Percentiles rank a stretch among this genome's conserved stretches.
These are phyloP conservation scores for Phylloporus sp. DNA, from an alignment of 768 basidiomycete species.

Conservation along the genomic window DNA sequence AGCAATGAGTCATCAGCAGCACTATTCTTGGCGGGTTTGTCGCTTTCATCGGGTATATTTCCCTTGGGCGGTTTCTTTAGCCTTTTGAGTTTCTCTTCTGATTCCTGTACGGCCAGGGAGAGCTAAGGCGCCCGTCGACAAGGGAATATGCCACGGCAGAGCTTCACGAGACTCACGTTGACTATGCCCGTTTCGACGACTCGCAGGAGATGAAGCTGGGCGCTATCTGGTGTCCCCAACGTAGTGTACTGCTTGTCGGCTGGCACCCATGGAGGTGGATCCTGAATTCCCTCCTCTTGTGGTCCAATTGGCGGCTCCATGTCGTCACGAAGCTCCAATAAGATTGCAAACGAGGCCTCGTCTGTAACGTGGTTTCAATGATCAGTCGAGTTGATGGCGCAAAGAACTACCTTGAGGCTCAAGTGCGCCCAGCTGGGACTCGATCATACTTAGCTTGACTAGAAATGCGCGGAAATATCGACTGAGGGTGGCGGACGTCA, in stretches of 20 bases:
- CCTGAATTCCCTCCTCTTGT: slow-evolving; percentile 43
- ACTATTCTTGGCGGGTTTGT: background rate
- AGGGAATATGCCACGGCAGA: background rate
- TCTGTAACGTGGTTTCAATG: slow-evolving; percentile 34
- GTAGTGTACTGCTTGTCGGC: slow-evolving; percentile 69
- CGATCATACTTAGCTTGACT: slow-evolving; percentile 73
- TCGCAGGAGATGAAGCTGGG: slow-evolving; percentile 70
- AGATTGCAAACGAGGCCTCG: slow-evolving; percentile 73
- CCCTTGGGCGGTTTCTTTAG: slow-evolving; percentile 3
- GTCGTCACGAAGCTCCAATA: slow-evolving; percentile 76
- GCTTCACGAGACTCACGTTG: slow-evolving; percentile 44
- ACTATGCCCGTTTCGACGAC: slow-evolving; percentile 82
- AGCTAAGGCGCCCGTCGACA: slow-evolving; percentile 39
- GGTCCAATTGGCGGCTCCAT: slow-evolving; percentile 46
- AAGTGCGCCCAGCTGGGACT: slow-evolving; percentile 61
- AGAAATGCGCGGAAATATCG: slow-evolving; percentile 82
- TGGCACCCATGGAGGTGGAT: slow-evolving; percentile 78
- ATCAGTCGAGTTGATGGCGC: background rate
- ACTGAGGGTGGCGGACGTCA: slow-evolving; percentile 56
- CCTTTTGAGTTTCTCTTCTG: slow-evolving; percentile 54
- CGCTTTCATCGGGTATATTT: slow-evolving; percentile 5
- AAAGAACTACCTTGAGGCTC: slow-evolving; percentile 43
- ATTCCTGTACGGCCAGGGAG: slow-evolving; percentile 76
- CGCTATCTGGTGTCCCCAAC: slow-evolving; percentile 52
- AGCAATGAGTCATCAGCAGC: background rate